Conservation (phyloP, 2,329 filamentous ascomycete species). For the Alternaria sp. region DNA sequence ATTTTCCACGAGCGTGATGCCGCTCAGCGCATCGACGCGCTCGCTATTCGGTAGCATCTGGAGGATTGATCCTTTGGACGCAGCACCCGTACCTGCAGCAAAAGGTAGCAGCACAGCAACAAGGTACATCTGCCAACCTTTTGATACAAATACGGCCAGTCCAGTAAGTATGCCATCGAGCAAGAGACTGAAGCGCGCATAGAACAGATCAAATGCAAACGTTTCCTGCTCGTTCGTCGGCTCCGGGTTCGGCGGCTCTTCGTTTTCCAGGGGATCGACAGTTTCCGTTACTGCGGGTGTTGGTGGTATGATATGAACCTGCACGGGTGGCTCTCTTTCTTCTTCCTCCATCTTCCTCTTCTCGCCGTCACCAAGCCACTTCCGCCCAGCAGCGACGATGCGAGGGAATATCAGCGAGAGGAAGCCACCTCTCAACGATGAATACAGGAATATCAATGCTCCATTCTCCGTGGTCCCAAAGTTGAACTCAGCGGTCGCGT, state of each 20-base stretch:
- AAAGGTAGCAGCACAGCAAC: constrained; percentile 72
- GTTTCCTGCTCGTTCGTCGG: constrained; percentile 55
- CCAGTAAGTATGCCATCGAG: constrained; percentile 71
- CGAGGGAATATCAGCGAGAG: constrained; percentile 56
- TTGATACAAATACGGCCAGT: constrained; percentile 67
- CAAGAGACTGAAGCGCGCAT: constrained; percentile 70
- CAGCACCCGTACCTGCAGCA: constrained; percentile 72
- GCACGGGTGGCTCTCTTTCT: constrained; percentile 24
- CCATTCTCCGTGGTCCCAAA: constrained; percentile 58
- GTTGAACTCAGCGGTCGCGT: constrained; percentile 55
- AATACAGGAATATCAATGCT: constrained; percentile 57
- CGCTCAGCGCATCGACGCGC: constrained; percentile 71
- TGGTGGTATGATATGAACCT: constrained; percentile 34
- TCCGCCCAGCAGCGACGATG: constrained; percentile 54
- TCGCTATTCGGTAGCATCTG: constrained; percentile 71
- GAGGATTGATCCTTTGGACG: constrained; percentile 76
- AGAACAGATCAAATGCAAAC: constrained; percentile 71
- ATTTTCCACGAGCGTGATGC: constrained; percentile 75
- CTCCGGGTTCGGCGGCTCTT: constrained; percentile 57
- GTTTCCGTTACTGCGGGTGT: constrained; percentile 42
- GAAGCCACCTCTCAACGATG: constrained; percentile 55
- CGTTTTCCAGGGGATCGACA: constrained; percentile 60
- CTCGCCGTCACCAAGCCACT: constrained; percentile 47
- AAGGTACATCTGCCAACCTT: constrained; percentile 74
- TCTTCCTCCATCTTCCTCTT: constrained; percentile 6